These are phyloP conservation scores for Xylaria bambusicola DNA, from an alignment of 495 filamentous ascomycete species.

Conservation along the genomic window DNA sequence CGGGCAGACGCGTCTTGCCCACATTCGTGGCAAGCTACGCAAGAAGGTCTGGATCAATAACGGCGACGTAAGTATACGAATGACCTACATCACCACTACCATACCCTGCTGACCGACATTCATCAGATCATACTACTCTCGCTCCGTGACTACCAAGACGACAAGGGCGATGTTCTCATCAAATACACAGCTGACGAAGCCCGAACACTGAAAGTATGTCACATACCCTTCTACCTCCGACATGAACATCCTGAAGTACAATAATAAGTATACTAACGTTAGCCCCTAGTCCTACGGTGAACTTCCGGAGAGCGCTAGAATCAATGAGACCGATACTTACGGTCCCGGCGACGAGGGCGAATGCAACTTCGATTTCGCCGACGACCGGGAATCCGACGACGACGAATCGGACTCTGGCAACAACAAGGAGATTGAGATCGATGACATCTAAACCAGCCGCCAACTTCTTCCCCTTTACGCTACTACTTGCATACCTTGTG, in stretches of 20 bases:
- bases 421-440: constrained; percentile 68
- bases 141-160: constrained; percentile 97
- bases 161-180: constrained; percentile 98
- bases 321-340: constrained; percentile 98
- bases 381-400: constrained; percentile 77
- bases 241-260: constrained; percentile 4
- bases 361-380: constrained; percentile 83
- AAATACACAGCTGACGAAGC: constrained; percentile 99
- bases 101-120: background rate
- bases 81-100: background rate
- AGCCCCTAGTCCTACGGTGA: constrained; percentile 75
- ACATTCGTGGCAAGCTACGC: constrained; percentile 92
- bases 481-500: background rate
- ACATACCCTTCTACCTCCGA: background rate
- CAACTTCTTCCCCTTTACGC: constrained; percentile 3
- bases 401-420: constrained; percentile 61
- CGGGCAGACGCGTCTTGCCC: constrained; percentile 79
- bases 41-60: constrained; percentile 99
- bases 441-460: constrained; percentile 61
- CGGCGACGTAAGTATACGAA: constrained; percentile 59
- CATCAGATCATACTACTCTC: constrained; percentile 85
- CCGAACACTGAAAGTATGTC: constrained; percentile 61
- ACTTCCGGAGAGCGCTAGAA: constrained; percentile 96
- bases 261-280: constrained; percentile 46
- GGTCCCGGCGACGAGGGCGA: constrained; percentile 70